Conservation (phyloP, 2,329 filamentous ascomycete species). For the Bretziella fagacearum region DNA sequence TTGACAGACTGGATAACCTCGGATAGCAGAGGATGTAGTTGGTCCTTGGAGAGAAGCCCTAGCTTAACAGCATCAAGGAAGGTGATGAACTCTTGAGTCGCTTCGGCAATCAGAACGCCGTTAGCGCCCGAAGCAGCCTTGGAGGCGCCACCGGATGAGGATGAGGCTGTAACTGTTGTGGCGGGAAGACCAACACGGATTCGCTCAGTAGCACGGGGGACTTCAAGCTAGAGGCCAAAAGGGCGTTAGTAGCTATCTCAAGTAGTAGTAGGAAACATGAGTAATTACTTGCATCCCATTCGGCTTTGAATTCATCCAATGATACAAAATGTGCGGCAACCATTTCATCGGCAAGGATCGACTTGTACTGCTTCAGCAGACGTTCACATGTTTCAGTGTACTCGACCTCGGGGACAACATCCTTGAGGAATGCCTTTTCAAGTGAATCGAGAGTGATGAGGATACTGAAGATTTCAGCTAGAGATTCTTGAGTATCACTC, state of each 20-base stretch:
- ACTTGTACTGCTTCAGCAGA: conserved; percentile 91
- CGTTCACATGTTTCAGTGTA: conserved; percentile 95
- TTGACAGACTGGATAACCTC: conserved; percentile 96
- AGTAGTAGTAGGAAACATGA: too few species aligned
- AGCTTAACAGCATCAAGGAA: conserved; percentile 90
- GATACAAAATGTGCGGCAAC: conserved; percentile 81
- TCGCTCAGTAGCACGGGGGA: conserved; percentile 81
- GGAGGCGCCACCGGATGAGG: conserved; percentile 24
- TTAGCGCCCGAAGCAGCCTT: conserved; percentile 27
- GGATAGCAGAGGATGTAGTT: conserved; percentile 82
- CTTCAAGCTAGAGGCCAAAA: conserved; percentile 74
- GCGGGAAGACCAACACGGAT: conserved; percentile 84
- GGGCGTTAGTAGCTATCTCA: too few species aligned
- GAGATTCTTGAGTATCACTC: conserved; percentile 83
- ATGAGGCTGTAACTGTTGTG: conserved; percentile 48
- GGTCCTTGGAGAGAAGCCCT: conserved; percentile 84
- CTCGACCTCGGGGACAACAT: conserved; percentile 77
- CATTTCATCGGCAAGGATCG: conserved; percentile 73
- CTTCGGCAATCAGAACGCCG: conserved; percentile 61
- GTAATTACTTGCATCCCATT: conserved; percentile 63
- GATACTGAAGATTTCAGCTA: conserved; percentile 95
- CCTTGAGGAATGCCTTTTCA: conserved; percentile 91
- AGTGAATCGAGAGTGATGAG: conserved; percentile 89
- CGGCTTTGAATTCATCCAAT: conserved; percentile 75
- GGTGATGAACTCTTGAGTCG: conserved; percentile 96